Percentiles rank a stretch among this genome's conserved stretches.
Evolutionary conservation across 2,329 filamentous ascomycete genomes (phyloP).

Genomic region (Plenodomus tracheiphilus): DNA sequence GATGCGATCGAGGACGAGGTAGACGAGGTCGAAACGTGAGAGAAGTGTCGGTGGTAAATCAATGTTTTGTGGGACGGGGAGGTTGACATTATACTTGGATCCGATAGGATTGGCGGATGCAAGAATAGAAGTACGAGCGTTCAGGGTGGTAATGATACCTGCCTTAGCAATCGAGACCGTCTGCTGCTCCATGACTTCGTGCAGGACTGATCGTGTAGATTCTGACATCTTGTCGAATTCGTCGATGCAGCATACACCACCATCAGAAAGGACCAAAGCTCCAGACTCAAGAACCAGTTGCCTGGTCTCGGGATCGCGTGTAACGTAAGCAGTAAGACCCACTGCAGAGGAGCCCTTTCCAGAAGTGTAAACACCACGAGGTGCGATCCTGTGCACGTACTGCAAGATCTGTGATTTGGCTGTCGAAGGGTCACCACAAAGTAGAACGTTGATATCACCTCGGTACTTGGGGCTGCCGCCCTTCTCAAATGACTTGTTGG

Average conservation of each 20-base stretch:
- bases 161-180: slow-evolving; percentile 79
- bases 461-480: slow-evolving; percentile 93
- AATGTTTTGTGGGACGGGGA: slow-evolving; percentile 97
- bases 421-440: slow-evolving; percentile 96
- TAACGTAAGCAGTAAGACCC: slow-evolving; percentile 77
- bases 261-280: slow-evolving; percentile 72
- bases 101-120: slow-evolving; percentile 98
- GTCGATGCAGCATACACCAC: slow-evolving; percentile 77
- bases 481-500: slow-evolving; percentile 97
- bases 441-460: slow-evolving; percentile 94
- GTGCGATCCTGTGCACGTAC: slow-evolving; percentile 97
- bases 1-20: slow-evolving; percentile 90
- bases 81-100: slow-evolving; percentile 93
- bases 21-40: slow-evolving; percentile 95
- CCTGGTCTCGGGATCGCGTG: slow-evolving; percentile 72
- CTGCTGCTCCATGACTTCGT: slow-evolving; percentile 83
- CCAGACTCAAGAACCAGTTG: slow-evolving; percentile 76
- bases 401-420: slow-evolving; percentile 92
- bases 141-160: slow-evolving; percentile 83
- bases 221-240: slow-evolving; percentile 83
- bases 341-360: slow-evolving; percentile 77
- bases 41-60: slow-evolving; percentile 93
- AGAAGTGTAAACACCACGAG: slow-evolving; percentile 78
- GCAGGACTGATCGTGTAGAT: slow-evolving; percentile 71
- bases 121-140: slow-evolving; percentile 92